phyloP scores from a whole-genome alignment of 2,329 filamentous ascomycete genomes.

The Orbilia quercus region DNA sequence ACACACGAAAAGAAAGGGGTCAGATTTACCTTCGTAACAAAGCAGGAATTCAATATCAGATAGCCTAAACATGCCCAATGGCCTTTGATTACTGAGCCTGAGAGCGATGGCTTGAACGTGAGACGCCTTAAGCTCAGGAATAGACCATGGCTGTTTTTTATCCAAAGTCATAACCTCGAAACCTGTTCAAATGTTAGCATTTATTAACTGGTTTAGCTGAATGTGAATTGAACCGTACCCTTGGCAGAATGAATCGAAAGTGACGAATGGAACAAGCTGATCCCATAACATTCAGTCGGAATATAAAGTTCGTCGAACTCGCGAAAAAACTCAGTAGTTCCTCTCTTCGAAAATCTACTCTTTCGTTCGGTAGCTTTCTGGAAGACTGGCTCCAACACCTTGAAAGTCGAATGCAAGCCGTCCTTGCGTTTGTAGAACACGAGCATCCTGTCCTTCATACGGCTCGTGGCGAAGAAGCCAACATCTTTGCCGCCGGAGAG shows the following conservation, averaged over 20 bases:
- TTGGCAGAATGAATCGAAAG: slow-evolving; percentile 90
- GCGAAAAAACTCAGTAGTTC: slow-evolving; percentile 92
- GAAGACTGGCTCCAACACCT: slow-evolving; percentile 93
- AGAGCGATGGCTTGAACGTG: slow-evolving; percentile 78
- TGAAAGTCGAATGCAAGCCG: slow-evolving; percentile 91
- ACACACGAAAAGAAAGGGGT: background rate
- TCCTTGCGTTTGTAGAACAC: slow-evolving; percentile 98
- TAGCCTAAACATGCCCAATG: slow-evolving; percentile 95
- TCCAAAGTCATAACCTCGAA: slow-evolving; percentile 97
- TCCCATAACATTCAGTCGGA: slow-evolving; percentile 89
- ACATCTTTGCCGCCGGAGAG: slow-evolving; percentile 88
- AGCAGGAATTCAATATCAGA: slow-evolving; percentile 92
- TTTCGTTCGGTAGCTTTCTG: slow-evolving; percentile 91
- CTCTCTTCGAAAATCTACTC: slow-evolving; percentile 74
- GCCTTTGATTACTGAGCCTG: slow-evolving; percentile 83
- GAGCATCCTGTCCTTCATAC: slow-evolving; percentile 95
- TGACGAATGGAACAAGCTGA: slow-evolving; percentile 95
- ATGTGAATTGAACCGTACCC: slow-evolving; percentile 65
- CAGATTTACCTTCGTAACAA: slow-evolving; percentile 74
- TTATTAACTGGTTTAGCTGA: background rate
- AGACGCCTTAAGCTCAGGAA: slow-evolving; percentile 83
- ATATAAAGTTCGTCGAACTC: slow-evolving; percentile 99
- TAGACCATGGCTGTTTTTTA: slow-evolving; percentile 94
- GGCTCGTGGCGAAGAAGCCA: slow-evolving; percentile 92
- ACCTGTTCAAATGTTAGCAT: slow-evolving; percentile 52